Conservation (phyloP, 1,284 basidiomycete genomes). For the Naganishia sp. region DNA sequence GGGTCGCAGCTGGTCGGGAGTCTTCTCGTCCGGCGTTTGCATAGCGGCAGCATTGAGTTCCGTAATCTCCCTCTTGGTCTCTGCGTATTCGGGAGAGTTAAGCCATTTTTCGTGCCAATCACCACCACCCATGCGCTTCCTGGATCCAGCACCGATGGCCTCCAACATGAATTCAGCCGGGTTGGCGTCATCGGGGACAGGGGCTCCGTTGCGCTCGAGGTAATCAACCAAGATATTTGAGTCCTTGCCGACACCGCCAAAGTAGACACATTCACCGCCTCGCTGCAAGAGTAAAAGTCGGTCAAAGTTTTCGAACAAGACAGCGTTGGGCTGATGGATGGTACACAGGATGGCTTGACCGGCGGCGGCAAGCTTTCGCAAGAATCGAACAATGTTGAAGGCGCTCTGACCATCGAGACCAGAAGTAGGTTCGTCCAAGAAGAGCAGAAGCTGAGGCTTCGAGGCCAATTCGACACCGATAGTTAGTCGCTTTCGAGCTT, state of each 20-base stretch:
- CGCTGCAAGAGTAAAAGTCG: constrained; percentile 58
- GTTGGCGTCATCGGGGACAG: constrained; percentile 59
- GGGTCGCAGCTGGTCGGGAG: constrained; percentile 38
- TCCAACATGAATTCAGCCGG: constrained; percentile 58
- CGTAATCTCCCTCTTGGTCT: constrained; percentile 53
- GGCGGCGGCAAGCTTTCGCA: constrained; percentile 68
- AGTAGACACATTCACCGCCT: constrained; percentile 54
- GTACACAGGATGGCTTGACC: constrained; percentile 63
- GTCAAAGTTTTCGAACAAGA: constrained; percentile 61
- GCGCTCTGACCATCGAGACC: constrained; percentile 59
- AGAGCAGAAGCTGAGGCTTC: constrained; percentile 61
- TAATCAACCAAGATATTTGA: constrained; percentile 59
- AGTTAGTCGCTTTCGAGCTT: constrained; percentile 62
- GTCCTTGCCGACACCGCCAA: constrained; percentile 60
- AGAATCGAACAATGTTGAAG: constrained; percentile 57
- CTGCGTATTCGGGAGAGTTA: constrained; percentile 55
- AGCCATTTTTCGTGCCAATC: constrained; percentile 79
- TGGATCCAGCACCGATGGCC: constrained; percentile 73
- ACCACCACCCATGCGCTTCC: constrained; percentile 63
- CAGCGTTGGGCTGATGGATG: constrained; percentile 56
- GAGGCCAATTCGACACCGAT: constrained; percentile 64
- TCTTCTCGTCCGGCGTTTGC: constrained; percentile 48
- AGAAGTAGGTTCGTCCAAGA: constrained; percentile 61
- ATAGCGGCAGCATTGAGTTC: constrained; percentile 56
- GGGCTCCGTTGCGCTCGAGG: constrained; percentile 59